Evolutionary conservation across 257 asterid species (phyloP).

Genomic region (Solanum chiquidenum): DNA sequence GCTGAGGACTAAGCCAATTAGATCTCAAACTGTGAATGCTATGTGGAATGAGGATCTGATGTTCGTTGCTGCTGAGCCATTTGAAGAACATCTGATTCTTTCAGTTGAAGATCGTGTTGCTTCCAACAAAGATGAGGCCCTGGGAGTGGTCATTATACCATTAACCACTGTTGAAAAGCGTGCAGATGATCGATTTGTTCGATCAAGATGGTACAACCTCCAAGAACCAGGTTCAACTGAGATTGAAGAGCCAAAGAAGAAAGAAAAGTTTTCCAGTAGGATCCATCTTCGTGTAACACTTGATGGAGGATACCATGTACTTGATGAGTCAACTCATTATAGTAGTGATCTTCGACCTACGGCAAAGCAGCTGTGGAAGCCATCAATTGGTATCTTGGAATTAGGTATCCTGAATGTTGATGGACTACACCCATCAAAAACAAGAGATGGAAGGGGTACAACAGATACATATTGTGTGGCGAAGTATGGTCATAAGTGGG

Average conservation of each 20-base stretch:
- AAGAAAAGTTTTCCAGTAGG: conserved; percentile 62
- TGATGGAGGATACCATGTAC: conserved; percentile 94
- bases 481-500: conserved; percentile 85
- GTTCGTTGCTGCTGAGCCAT: conserved; percentile 92
- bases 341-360: conserved; percentile 87
- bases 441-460: conserved; percentile 54
- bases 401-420: conserved; percentile 65
- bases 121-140: conserved; percentile 55
- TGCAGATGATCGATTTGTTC: conserved; percentile 52
- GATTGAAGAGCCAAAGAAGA: conserved; percentile 59
- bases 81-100: conserved; percentile 61
- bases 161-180: conserved; percentile 54
- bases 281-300: conserved; percentile 69
- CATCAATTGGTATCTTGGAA: conserved; percentile 65
- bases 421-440: conserved; percentile 70
- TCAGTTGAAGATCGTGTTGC: conserved; percentile 71
- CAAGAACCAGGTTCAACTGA: conserved; percentile 35
- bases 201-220: conserved; percentile 58
- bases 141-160: conserved; percentile 59
- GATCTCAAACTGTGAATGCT: conserved; percentile 41
- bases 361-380: conserved; percentile 87
- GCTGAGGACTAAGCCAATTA: conserved; percentile 49
- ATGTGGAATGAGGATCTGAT: conserved; percentile 83
- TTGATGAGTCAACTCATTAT: conserved; percentile 77
- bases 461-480: conserved; percentile 83